Conservation (phyloP, 2,329 filamentous ascomycete species). For the Trichoderma atrobrunneum region DNA sequence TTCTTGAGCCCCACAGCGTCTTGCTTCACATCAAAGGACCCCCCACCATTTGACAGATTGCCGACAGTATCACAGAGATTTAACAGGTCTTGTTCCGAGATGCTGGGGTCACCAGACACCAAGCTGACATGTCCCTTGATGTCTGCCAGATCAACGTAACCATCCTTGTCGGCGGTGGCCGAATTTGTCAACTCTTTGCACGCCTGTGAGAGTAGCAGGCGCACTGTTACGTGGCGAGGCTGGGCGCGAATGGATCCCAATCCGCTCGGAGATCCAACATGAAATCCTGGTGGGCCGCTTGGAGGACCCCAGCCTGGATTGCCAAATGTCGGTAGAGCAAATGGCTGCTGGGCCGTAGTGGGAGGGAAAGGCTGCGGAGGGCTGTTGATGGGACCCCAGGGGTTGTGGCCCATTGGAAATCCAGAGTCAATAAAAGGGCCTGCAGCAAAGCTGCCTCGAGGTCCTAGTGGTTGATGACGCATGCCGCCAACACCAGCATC, state of each 20-base stretch:
- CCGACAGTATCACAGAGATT: constrained; percentile 90
- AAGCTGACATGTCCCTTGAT: constrained; percentile 66
- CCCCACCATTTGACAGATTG: constrained; percentile 80
- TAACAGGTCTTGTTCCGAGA: constrained; percentile 65
- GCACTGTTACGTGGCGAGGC: constrained; percentile 65
- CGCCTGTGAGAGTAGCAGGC: constrained; percentile 72
- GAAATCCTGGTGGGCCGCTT: constrained; percentile 33
- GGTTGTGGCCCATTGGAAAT: constrained; percentile 38
- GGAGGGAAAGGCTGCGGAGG: constrained; percentile 42
- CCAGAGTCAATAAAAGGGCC: constrained; percentile 43
- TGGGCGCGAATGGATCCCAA: constrained; percentile 42
- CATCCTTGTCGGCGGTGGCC: constrained; percentile 46
- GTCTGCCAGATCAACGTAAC: constrained; percentile 66
- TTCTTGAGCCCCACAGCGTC: constrained; percentile 41
- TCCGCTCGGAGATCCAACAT: constrained; percentile 33
- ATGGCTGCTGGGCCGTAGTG: constrained; percentile 34
- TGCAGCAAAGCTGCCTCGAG: constrained; percentile 41
- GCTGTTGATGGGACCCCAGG: constrained; percentile 41
- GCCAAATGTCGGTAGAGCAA: constrained; percentile 48
- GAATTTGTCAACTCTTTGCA: constrained; percentile 60
- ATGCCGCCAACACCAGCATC: constrained; percentile 34
- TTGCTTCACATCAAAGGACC: constrained; percentile 71
- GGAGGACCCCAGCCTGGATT: constrained; percentile 40
- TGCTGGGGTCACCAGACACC: constrained; percentile 41
- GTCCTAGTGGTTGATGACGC: constrained; percentile 52